A percentile compares a stretch with the other conserved stretches of the same genome.
phyloP scores from a whole-genome alignment of 495 filamentous ascomycete genomes.

The Penicillium pancosmium region DNA sequence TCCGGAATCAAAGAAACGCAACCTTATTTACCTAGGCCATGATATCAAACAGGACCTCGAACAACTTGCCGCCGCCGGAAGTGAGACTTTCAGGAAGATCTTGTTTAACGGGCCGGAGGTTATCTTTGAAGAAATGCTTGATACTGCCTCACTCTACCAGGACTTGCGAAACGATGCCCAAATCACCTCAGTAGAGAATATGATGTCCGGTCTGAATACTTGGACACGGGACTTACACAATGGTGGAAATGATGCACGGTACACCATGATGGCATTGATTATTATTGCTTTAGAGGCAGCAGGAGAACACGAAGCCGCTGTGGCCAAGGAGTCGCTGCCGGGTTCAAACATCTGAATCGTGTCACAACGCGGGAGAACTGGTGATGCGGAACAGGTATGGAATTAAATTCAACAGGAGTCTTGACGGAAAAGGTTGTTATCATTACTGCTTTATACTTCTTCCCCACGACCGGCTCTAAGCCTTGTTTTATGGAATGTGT shows the following conservation, averaged over 20 bases:
- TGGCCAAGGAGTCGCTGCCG: background rate
- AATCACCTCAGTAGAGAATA: constrained; percentile 53
- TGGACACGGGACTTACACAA: constrained; percentile 74
- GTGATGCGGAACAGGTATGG: too few relatives aligned
- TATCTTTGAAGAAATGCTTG: constrained; percentile 59
- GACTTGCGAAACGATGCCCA: constrained; percentile 53
- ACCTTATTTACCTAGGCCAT: constrained; percentile 80
- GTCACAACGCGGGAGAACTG: too few relatives aligned
- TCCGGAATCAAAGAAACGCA: constrained; percentile 44
- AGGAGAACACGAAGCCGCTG: background rate
- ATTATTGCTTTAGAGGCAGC: constrained; percentile 54
- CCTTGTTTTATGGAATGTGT: too few relatives aligned
- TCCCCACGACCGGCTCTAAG: too few relatives aligned
- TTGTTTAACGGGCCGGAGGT: background rate
- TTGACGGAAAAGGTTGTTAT: too few relatives aligned
- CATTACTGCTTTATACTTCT: too few relatives aligned
- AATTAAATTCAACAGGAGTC: too few relatives aligned
- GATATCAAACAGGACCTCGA: constrained; percentile 64
- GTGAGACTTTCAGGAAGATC: constrained; percentile 29
- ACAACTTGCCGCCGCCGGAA: constrained; percentile 64
- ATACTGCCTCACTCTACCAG: constrained; percentile 71
- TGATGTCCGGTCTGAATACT: constrained; percentile 69
- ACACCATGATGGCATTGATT: constrained; percentile 77
- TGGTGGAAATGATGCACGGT: constrained; percentile 91
- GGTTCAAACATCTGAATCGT: background rate